These are phyloP conservation scores for Didymella lethalis DNA, from an alignment of 2,329 filamentous ascomycete species.

Conservation along the genomic window DNA sequence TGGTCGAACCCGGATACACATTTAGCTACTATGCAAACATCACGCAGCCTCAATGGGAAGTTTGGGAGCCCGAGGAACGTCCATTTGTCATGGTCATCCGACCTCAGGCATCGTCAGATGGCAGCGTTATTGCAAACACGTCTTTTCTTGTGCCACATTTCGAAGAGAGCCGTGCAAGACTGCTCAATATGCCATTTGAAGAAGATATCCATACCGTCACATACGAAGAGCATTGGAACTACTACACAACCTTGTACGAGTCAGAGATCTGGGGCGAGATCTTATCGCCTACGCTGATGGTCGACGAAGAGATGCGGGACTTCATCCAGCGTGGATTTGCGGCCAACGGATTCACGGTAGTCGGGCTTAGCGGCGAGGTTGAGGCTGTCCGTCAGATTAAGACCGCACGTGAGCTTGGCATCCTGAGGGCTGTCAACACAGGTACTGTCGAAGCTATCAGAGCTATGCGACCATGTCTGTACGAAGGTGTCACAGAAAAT, in stretches of 20 bases:
- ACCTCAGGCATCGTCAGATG: conserved; percentile 53
- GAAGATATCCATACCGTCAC: conserved; percentile 62
- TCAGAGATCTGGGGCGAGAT: conserved; percentile 47
- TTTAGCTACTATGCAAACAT: conserved; percentile 71
- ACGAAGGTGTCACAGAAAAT: conserved; percentile 64
- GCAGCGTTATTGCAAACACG: conserved; percentile 61
- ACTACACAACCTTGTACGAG: conserved; percentile 63
- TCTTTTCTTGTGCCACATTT: conserved; percentile 68
- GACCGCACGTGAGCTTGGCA: conserved; percentile 62
- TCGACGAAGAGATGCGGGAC: conserved; percentile 71
- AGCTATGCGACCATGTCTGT: conserved; percentile 65
- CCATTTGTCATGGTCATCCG: conserved; percentile 69
- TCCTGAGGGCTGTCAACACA: conserved; percentile 69
- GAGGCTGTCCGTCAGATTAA: conserved; percentile 68
- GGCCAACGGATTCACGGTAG: conserved; percentile 62
- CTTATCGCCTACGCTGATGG: conserved; percentile 60
- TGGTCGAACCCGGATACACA: conserved; percentile 70
- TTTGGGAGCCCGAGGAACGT: conserved; percentile 70
- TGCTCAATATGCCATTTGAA: conserved; percentile 65
- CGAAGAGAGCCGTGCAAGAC: conserved; percentile 65
- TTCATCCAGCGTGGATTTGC: conserved; percentile 67
- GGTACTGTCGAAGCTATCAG: conserved; percentile 68
- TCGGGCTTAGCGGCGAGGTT: conserved; percentile 62
- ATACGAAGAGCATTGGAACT: conserved; percentile 72
- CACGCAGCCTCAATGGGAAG: conserved; percentile 68